Base-by-base conservation (phyloP, 2,329 filamentous ascomycete genomes). In the Pseudogymnoascus sp. region DNA sequence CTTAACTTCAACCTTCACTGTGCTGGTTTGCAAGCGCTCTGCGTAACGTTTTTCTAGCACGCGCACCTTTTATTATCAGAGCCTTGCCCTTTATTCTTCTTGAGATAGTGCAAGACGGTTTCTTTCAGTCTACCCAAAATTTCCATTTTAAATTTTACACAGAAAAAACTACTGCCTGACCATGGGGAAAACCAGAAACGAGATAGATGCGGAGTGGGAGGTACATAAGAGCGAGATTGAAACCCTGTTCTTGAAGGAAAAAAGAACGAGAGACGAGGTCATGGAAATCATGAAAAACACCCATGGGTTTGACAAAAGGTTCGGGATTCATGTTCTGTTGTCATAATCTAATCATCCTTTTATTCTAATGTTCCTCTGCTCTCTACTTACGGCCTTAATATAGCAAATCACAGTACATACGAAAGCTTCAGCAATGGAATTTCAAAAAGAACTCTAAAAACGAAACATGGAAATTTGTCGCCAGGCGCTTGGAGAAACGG, bases 391-490 rank as follows among this genome's bases (percentile, higher is more conserved):
- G 8, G 10, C 17, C 40, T 44, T 44, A 6, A 5, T 10, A 58
- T 60, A 64, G 63, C 3, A 64, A 64, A 62, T 35, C 60, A 33
- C 64, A 66, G 61, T 66, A 66, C 36, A 62, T 26, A 11, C 44
- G 63, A 59, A 66, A 62, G 60, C 60, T 66, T 37, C 60, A 62
- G 40, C 44, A 64, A 60, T 63, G 61, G 61, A 37, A 44, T 26
- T 37, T 66, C n/a, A 40, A 31, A 40, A 66, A 66, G 37, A 57
- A 64, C 24, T 62, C 60, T 6, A 66, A 63, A 44, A 54, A 15
- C 44, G 64, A 63, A 9, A 61, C 58, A 6, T 66, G 64, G 63
- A 62, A 64, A 62, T 58, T 60, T 31, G 39, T 62, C 7, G 60
- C 60, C 39, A 47, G 44, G 39, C 62, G 64, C 58, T 59, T 65